phyloP scores from a whole-genome alignment of 306 rosid genomes.

The Acacia crassicarpa region DNA sequence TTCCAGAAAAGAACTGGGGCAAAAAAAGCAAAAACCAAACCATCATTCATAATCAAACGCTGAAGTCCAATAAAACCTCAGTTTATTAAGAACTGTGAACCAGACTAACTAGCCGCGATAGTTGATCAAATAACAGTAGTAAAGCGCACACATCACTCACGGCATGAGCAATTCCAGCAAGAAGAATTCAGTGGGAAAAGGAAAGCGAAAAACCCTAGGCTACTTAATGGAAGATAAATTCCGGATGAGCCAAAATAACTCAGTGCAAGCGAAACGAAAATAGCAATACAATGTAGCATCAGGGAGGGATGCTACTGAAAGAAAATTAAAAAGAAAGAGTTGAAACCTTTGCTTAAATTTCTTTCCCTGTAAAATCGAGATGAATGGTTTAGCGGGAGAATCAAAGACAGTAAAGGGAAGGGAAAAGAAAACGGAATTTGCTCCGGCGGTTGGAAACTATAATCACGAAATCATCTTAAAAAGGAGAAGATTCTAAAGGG shows the following conservation, averaged over 20 bases:
- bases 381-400: constrained; percentile 31
- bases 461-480: neutral
- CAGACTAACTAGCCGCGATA: neutral
- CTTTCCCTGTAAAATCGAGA: constrained; percentile 27
- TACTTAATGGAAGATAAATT: neutral
- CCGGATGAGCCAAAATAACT: neutral
- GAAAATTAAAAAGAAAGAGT: constrained; percentile 10
- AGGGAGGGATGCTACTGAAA: too few relatives aligned
- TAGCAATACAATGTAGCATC: neutral
- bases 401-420: neutral
- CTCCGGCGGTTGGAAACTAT: constrained; percentile 36
- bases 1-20: neutral
- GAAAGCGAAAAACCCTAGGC: constrained; percentile 23
- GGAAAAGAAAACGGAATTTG: constrained; percentile 19
- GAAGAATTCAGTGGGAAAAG: neutral
- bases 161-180: neutral
- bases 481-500: neutral
- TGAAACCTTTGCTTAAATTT: constrained; percentile 30
- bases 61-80: neutral
- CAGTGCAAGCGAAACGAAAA: neutral
- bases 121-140: neutral
- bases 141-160: neutral
- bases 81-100: neutral
- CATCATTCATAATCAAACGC: neutral
- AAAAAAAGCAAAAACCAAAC: neutral